Conservation (phyloP, 306 rosid genomes). For the Medicago ruthenica region DNA sequence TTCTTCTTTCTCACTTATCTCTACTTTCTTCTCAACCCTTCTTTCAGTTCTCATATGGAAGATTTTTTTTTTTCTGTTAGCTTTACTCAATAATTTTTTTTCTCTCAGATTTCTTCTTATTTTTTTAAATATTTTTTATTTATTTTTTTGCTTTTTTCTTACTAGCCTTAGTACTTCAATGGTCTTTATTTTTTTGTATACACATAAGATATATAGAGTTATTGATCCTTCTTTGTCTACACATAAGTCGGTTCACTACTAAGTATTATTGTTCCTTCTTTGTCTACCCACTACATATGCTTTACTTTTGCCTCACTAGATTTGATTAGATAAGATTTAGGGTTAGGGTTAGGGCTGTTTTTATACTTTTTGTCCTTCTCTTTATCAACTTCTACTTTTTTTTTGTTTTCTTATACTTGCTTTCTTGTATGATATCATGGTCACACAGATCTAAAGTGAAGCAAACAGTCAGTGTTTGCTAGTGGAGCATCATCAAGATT, state of each 20-base stretch:
- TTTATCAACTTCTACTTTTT: neutral
- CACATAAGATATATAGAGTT: neutral
- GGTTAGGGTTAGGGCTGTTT: slow-evolving; percentile 59
- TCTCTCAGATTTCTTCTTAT: slow-evolving; percentile 28
- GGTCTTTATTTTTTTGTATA: slow-evolving; percentile 1
- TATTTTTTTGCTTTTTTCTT: neutral
- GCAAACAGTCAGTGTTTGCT: slow-evolving; percentile 56
- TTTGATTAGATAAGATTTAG: slow-evolving; percentile 13
- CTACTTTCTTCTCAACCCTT: slow-evolving; percentile 33
- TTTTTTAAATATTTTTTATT: neutral
- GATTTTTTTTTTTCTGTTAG: neutral
- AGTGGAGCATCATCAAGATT: slow-evolving; percentile 98
- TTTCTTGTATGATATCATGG: slow-evolving; percentile 31
- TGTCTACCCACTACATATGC: neutral
- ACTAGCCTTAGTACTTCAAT: neutral
- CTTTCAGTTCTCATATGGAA: neutral
- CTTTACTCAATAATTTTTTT: neutral
- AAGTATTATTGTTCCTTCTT: neutral
- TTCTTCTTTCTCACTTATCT: slow-evolving; percentile 47
- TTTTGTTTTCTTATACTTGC: neutral
- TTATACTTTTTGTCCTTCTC: neutral
- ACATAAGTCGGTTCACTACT: neutral
- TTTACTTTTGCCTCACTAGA: slow-evolving; percentile 32
- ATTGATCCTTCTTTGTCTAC: too few species aligned
- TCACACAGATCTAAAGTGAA: slow-evolving; percentile 11